Evolutionary conservation across 441 rosid species (phyloP), one percentile per base, ranked within the genome.

Genomic region (Adansonia rubrostipa): DNA sequence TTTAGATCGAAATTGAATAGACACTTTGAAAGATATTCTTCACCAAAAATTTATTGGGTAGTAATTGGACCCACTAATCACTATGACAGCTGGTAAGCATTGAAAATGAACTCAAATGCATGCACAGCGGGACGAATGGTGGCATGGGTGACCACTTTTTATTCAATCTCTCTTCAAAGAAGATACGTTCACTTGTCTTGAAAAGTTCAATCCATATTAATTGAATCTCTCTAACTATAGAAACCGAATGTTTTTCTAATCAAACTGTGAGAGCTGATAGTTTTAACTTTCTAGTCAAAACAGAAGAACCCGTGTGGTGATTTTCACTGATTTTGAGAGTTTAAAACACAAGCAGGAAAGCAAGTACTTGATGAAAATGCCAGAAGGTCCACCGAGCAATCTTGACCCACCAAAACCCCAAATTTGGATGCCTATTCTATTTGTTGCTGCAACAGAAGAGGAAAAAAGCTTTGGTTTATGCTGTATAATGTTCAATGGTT

Each of bases 121-220:
- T 28, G 67, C 9, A 33, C 1, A 5, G 14, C 5, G 11, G 40
- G 17, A 7, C 22, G 67, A 40, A 61, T 24, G 17, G n/a, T 36
- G 42, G 42, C 42, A 14, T 63, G 47, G 68, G 68, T 13, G 45
- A 33, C 67, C 67, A 63, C 44, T 63, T 63, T 63, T 40, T 13
- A 8, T 28, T 13, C 44, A 6, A 63, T 13, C 67, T 28, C 40
- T 33, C 67, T 58, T 9, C 33, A 63, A 63, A 36, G 42, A 36
- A 36, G 42, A 5, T 36, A 36, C 42, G 42, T 36, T 36, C 42
- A 36, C 42, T 36, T 36, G 42, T 36, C 42, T 36, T 36, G 6
- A 36, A 4, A 36, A 36, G 42, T 36, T 36, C 42, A 5, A 36
- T 36, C 42, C 42, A 6, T 36, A 36, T 36, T 36, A 36, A 36